phyloP scores from a whole-genome alignment of 2,329 filamentous ascomycete genomes.

The Didymella pinodella region DNA sequence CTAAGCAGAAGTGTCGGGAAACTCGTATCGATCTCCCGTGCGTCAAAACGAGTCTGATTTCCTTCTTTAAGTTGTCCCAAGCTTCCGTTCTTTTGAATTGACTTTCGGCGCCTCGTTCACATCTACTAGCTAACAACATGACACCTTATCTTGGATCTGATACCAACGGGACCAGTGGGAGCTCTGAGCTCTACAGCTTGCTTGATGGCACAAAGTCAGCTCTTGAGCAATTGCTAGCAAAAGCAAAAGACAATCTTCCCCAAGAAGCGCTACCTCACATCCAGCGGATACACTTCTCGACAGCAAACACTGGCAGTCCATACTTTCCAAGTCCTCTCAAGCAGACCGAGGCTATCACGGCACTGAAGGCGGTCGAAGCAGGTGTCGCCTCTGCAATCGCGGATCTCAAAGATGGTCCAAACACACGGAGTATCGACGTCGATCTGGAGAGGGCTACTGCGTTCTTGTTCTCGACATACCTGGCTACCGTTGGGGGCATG shows the following conservation, averaged over 20 bases:
- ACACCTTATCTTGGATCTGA: slow-evolving; percentile 40
- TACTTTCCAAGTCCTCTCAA: slow-evolving; percentile 59
- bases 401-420: slow-evolving; percentile 60
- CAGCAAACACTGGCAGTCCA: slow-evolving; percentile 49
- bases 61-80: slow-evolving; percentile 10
- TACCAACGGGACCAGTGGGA: slow-evolving; percentile 17
- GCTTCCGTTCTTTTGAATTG: slow-evolving; percentile 2
- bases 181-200: slow-evolving; percentile 36
- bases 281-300: slow-evolving; percentile 42
- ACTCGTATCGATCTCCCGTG: slow-evolving; percentile 26
- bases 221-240: slow-evolving; percentile 43
- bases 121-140: slow-evolving; percentile 29
- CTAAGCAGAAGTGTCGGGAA: slow-evolving; percentile 23
- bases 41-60: slow-evolving; percentile 17
- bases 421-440: slow-evolving; percentile 56
- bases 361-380: slow-evolving; percentile 68
- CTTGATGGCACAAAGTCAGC: slow-evolving; percentile 46
- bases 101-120: slow-evolving; percentile 5
- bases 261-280: slow-evolving; percentile 44
- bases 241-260: slow-evolving; percentile 47
- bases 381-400: slow-evolving; percentile 67
- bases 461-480: slow-evolving; percentile 66
- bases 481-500: slow-evolving; percentile 64
- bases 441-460: slow-evolving; percentile 63
- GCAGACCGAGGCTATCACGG: slow-evolving; percentile 61